Base-by-base conservation (phyloP, 306 rosid genomes). In the Lathyrus aphaca region DNA sequence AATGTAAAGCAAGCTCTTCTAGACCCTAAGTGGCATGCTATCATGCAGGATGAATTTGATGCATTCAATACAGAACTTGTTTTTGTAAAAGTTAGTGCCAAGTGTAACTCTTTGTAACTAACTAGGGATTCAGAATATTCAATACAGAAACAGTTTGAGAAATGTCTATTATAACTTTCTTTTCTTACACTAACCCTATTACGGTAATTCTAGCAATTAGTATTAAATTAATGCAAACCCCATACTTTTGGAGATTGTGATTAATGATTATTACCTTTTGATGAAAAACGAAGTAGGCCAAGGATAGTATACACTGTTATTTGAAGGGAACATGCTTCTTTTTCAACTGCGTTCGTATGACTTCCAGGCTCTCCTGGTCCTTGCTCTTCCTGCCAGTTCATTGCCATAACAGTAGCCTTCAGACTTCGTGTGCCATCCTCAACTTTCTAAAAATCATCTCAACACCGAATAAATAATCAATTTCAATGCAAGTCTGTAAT, bases 401-500 rank as follows among this genome's bases (percentile, higher is more conserved):
- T 51, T 51, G 51, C 46, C 35, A 40, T 40, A 42, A 30, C 68
- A 21, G 38, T 46, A 46, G 53, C 51, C 37, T 40, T 13, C 37
- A 23, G 55, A 17, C 40, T 25, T 64, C 12, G 55, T 19, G n/a
- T 64, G 39, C 25, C 40, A 48, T 66, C 59, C 45, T 66, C 48
- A 19, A 37, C 44, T 68, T 54, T 37, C 30, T 23, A 12, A 14
- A 53, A 35, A 23, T 55, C 64, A 53, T 53, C 42, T 64, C n/a
- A 65, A 55, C 44, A 14, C 59, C 12, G 25, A 71, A 43, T 43
- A 42, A 29, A 30, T 64, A 17, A 18, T 43, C 53, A 48, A 42
- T 30, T 74, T 65, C 40, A 55, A 56, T n/a, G 43, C 65, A 74
- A 44, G 14, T 45, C 35, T 44, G 53, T 66, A 42, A 72, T 37